Base-by-base conservation (phyloP, 106 monocot species). In the Vanilla planifolia region DNA sequence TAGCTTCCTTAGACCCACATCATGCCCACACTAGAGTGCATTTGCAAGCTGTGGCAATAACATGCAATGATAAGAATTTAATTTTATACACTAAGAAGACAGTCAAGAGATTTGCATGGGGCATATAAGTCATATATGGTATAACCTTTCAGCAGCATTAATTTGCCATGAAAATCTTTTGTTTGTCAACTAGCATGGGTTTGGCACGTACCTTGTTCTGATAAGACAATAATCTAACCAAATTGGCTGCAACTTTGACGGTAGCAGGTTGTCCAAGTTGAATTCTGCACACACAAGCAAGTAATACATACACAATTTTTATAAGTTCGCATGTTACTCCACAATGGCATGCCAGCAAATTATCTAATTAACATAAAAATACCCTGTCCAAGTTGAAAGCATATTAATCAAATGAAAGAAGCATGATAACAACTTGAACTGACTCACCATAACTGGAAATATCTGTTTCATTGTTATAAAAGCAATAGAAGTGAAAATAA, bases 221-320 rank as follows among this genome's bases (percentile, higher is more conserved):
- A 43, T 95, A 94, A 6, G 94, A 68, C 14, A 94, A 41, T 45
- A 94, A 60, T 44, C 94, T 85, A 64, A 94, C 62, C 39, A 94
- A 75, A 68, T 89, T 89, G 68, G 94, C 85, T 46, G 85, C 85
- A 33, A 89, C 89, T 73, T 89, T 94, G 32, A 94, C 94, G 8
- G 94, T 94, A 41, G 94, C 74, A 34, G 89, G 85, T 68, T 86
- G 85, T 28, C 89, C 89, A 52, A 83, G 94, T 66, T 94, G 94
- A 75, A 94, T 95, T 50, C 95, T 95, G 78, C 66, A 70, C 33
- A 33, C 8, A 21, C 21, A 57, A 19, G 5, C 35, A 57, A 16
- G 5, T 35, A 5, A 30, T 9, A 56, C 17, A 35, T 19, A 57
- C n/a, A 35, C 20, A 32, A 55, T 32, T 14, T 2, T 9, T 25